Conservation (phyloP, 208 protist genomes). For the Trypanosoma brucei region DNA sequence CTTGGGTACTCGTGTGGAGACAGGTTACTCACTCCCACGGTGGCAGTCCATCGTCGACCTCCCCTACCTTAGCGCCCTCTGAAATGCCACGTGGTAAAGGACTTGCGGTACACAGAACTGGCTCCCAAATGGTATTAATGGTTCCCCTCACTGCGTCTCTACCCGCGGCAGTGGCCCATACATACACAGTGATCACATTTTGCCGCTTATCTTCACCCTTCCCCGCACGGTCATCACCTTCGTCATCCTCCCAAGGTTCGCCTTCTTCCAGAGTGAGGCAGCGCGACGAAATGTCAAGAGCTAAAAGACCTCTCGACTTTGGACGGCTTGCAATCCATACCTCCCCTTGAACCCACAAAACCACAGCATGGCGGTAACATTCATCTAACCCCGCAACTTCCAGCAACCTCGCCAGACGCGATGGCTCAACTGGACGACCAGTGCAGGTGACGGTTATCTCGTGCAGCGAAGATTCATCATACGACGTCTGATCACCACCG, state of each 20-base stretch:
- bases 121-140: not conserved
- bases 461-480: not conserved
- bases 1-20: not conserved
- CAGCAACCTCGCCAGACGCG: constrained; percentile 34
- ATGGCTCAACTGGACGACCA: constrained; percentile 25
- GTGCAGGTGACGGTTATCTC: constrained; percentile 12
- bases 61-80: constrained; percentile 15
- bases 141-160: not conserved
- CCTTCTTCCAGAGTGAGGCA: constrained; percentile 51
- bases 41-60: constrained; percentile 27
- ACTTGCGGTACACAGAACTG: not conserved
- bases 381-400: constrained; percentile 24
- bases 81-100: not conserved
- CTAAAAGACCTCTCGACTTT: constrained; percentile 23
- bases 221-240: not conserved
- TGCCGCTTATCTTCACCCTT: constrained; percentile 12
- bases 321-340: constrained; percentile 49
- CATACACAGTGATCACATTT: constrained; percentile 32
- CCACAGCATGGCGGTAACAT: constrained; percentile 21
- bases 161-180: constrained; percentile 17
- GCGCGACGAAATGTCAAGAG: constrained; percentile 29
- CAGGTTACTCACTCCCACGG: constrained; percentile 25
- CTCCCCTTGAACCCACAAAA: constrained; percentile 38
- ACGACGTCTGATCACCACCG: not conserved
- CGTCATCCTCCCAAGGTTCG: constrained; percentile 22